Evolutionary conservation across 2,329 filamentous ascomycete species (phyloP).

Genomic region (Aspergillus fumigatiaffinis): DNA sequence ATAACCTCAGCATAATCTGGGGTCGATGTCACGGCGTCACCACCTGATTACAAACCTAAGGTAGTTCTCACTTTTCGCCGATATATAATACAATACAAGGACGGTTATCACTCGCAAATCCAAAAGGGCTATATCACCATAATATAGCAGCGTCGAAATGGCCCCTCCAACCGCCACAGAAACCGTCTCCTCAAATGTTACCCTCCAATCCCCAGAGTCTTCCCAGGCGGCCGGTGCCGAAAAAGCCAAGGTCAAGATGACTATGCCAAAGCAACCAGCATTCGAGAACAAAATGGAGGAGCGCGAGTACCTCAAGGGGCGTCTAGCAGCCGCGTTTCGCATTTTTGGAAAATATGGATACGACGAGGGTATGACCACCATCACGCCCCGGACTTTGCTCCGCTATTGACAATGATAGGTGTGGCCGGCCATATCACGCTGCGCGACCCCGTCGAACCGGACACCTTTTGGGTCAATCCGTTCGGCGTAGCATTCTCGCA

Average conservation of each 20-base stretch:
- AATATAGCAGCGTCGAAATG: constrained; percentile 16
- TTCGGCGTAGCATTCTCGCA: constrained; percentile 61
- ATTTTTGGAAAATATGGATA: constrained; percentile 57
- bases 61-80: not conserved
- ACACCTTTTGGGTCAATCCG: constrained; percentile 64
- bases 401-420: constrained; percentile 29
- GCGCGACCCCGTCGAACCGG: constrained; percentile 56
- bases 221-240: constrained; percentile 21
- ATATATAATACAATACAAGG: not conserved
- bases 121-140: no score
- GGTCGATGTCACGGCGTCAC: not conserved
- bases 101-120: no score
- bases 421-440: constrained; percentile 63
- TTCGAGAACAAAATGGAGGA: constrained; percentile 45
- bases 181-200: constrained; percentile 11
- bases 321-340: constrained; percentile 54
- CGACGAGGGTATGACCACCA: constrained; percentile 41
- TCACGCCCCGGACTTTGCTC: no score
- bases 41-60: not conserved
- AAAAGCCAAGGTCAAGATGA: constrained; percentile 29
- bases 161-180: constrained; percentile 27
- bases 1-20: not conserved
- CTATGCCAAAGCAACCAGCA: constrained; percentile 31
- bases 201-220: constrained; percentile 17
- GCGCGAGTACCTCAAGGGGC: constrained; percentile 52